A percentile compares a stretch with the other conserved stretches of the same genome.
phyloP scores from a whole-genome alignment of 495 filamentous ascomycete species.

The Xylaria cubensis region DNA sequence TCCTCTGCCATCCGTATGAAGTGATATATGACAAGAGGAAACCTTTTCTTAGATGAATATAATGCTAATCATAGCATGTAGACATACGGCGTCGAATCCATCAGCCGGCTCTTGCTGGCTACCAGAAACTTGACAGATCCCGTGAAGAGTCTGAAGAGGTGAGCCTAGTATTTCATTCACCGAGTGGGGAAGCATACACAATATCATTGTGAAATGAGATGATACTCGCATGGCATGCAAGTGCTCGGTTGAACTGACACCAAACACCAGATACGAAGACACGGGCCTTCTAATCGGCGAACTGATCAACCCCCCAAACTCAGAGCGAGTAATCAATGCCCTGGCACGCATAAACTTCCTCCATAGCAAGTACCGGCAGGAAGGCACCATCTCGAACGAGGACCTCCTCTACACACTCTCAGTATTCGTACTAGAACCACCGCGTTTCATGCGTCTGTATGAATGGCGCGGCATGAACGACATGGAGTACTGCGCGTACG shows the following conservation, averaged over 20 bases:
- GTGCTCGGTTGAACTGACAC: neutral
- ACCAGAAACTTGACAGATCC: conserved; percentile 65
- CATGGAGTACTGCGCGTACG: conserved; percentile 69
- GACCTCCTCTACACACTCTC: conserved; percentile 74
- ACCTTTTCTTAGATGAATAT: neutral
- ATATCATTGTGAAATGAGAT: neutral
- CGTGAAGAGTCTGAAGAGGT: conserved; percentile 61
- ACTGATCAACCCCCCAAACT: conserved; percentile 52
- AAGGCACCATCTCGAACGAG: conserved; percentile 65
- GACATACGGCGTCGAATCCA: conserved; percentile 72
- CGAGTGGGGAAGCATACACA: neutral
- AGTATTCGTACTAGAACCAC: conserved; percentile 66
- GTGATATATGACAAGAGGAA: neutral
- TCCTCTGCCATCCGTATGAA: neutral
- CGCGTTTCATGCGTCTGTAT: conserved; percentile 61
- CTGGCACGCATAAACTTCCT: conserved; percentile 72
- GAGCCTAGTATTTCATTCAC: conserved; percentile 5
- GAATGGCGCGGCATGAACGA: conserved; percentile 70
- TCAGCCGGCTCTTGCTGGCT: conserved; percentile 61
- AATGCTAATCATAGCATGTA: conserved; percentile 31
- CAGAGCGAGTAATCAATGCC: conserved; percentile 54
- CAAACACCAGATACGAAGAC: conserved; percentile 59
- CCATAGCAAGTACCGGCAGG: conserved; percentile 63
- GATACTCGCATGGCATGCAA: neutral
- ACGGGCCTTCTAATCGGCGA: conserved; percentile 66